A percentile compares a stretch with the other conserved stretches of the same genome.
These are phyloP conservation scores for Geranomyces variabilis DNA, from an alignment of 192 early-diverging fungal genomes.

Conservation along the genomic window DNA sequence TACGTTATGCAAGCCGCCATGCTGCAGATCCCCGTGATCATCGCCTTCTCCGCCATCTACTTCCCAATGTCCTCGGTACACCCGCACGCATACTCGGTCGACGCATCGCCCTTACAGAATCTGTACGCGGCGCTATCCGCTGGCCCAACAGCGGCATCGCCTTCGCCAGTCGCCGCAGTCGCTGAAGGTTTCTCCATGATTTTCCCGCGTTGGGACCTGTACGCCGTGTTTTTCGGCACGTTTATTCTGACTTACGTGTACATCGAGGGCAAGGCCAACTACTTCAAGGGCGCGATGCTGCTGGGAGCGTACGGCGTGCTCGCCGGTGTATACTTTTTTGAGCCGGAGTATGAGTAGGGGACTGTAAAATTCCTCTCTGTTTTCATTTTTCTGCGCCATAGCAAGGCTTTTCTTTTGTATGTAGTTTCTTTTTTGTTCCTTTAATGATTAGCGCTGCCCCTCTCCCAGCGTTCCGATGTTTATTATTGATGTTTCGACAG, in stretches of 20 bases:
- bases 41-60: conserved; percentile 70
- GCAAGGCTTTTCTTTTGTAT: too few relatives aligned
- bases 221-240: conserved; percentile 59
- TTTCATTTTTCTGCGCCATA: too few relatives aligned
- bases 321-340: conserved; percentile 79
- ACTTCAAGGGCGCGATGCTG: conserved; percentile 94
- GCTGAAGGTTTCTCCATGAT: conserved; percentile 62
- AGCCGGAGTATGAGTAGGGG: conserved; percentile 21
- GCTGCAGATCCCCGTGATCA: conserved; percentile 93
- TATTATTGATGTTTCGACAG: too few relatives aligned
- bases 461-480: too few relatives aligned
- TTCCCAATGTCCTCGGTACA: not conserved
- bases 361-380: too few relatives aligned
- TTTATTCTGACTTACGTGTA: conserved; percentile 85
- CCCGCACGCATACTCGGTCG: not conserved
- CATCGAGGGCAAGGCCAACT: conserved; percentile 93
- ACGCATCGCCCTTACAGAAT: conserved; percentile 2
- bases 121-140: not conserved
- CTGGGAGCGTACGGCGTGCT: conserved; percentile 84
- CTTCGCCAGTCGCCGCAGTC: not conserved
- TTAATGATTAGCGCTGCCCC: too few relatives aligned
- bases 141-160: not conserved
- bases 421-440: too few relatives aligned
- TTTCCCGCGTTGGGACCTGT: conserved; percentile 74
- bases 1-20: conserved; percentile 95